A percentile compares a stretch with the other conserved stretches of the same genome.
phyloP scores from a whole-genome alignment of 1,284 basidiomycete species.

The Apiotrichum gracile region DNA sequence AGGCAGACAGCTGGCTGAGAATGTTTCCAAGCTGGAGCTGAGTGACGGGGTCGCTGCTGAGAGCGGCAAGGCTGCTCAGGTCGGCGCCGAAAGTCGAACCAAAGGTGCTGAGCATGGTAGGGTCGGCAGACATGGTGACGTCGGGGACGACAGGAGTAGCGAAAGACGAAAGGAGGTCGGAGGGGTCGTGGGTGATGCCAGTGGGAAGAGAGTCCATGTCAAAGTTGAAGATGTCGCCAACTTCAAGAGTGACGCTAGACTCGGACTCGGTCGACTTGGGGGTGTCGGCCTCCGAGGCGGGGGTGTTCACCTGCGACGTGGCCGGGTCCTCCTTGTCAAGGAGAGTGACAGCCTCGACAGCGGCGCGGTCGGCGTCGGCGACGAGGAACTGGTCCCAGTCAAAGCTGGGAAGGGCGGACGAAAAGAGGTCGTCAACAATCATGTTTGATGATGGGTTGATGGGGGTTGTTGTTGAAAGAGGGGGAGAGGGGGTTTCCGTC shows the following conservation, averaged over 20 bases:
- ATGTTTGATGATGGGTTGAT: constrained; percentile 11
- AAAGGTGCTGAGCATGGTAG: constrained; percentile 26
- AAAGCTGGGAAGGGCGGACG: constrained; percentile 10
- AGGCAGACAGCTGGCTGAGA: constrained; percentile 12
- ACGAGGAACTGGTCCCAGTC: constrained; percentile 33
- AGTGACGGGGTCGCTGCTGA: constrained; percentile 21
- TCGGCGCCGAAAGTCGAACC: constrained; percentile 19
- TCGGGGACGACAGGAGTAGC: constrained; percentile 10
- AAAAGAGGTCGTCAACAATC: constrained; percentile 11
- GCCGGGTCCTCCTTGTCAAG: constrained; percentile 6
- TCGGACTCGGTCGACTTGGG: constrained; percentile 34
- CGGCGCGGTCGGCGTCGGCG: constrained; percentile 20
- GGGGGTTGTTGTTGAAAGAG: neutral
- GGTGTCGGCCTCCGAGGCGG: constrained; percentile 12
- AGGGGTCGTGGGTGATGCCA: constrained; percentile 29
- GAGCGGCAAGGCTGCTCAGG: constrained; percentile 23
- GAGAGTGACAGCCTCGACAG: constrained; percentile 1
- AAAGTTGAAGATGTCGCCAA: constrained; percentile 12
- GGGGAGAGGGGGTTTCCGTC: neutral
- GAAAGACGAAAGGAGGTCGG: constrained; percentile 19
- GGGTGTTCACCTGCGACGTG: constrained; percentile 5
- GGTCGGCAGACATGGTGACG: constrained; percentile 16
- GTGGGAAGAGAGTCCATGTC: constrained; percentile 27
- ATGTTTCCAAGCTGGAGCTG: constrained; percentile 26
- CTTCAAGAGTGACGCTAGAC: constrained; percentile 30